Conservation (phyloP, 305 asterid genomes). For the Fraxinus sp. region DNA sequence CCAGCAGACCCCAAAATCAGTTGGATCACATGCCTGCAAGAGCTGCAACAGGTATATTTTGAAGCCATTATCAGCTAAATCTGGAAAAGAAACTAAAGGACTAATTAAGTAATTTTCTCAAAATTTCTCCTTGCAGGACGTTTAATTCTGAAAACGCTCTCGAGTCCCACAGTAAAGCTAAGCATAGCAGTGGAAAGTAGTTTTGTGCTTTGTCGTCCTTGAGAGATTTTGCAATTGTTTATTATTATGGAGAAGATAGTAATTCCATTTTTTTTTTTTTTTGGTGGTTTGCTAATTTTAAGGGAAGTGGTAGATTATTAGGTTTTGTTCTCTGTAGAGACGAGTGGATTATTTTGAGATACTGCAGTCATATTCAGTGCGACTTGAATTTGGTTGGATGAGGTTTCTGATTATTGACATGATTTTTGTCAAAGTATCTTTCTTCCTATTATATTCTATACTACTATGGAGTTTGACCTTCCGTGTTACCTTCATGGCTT, state of each 20-base stretch:
- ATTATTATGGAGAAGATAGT: background rate
- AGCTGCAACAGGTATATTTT: conserved; percentile 56
- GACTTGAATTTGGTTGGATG: background rate
- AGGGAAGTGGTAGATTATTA: background rate
- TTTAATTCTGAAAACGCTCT: conserved; percentile 49
- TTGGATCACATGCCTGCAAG: conserved; percentile 57
- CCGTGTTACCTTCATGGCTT: background rate
- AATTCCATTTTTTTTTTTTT: background rate
- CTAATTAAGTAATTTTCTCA: background rate
- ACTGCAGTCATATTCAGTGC: background rate
- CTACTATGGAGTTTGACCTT: background rate
- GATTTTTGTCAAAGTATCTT: background rate
- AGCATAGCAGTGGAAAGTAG: conserved; percentile 53
- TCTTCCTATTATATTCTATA: background rate
- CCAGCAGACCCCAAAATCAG: conserved; percentile 62
- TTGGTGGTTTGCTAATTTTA: background rate
- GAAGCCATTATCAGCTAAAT: background rate
- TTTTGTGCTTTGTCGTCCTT: background rate
- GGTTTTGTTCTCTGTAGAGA: background rate
- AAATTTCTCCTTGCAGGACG: conserved; percentile 32
- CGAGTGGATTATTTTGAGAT: background rate
- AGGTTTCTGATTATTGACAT: background rate
- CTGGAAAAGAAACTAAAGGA: background rate
- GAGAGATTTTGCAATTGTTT: background rate
- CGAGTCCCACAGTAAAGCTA: conserved; percentile 63